Base-by-base conservation (phyloP, 257 asterid genomes). In the Marsdenia floribunda region DNA sequence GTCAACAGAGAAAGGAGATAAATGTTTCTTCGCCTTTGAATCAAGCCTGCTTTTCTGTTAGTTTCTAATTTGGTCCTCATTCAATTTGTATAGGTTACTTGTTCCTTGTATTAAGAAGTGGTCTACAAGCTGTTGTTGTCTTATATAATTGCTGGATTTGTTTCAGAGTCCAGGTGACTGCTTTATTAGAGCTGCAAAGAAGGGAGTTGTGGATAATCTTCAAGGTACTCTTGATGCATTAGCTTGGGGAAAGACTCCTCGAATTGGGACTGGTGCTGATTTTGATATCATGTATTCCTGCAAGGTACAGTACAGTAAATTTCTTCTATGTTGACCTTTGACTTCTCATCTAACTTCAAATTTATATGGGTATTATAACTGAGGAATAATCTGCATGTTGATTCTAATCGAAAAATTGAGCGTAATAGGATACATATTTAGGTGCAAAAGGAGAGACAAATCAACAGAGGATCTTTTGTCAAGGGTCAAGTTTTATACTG, bases 221-320 rank as follows among this genome's bases (percentile, higher is more conserved):
- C 84, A 75, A 83, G 98, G 97, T 73, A 87, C 86, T 78, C 80
- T 92, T 3, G 99, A 95, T 78, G 91, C 98, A 55, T 81, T 95
- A 79, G 68, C 93, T 15, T 92, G 97, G 98, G 99, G 99, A 76
- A 90, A 82, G 84, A 85, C 81, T 80, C 99, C 98, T 73, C 69
- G 91, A 40, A 80, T 88, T 53, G 99, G 99, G 64, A 89, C 94
- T 68, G 98, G 96, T 77, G 80, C 80, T 77, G 88, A 58, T 2
- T 92, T 92, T 58, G 97, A 90, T 79, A 74, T 95, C 69, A 74
- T 92, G 35, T 87, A 82, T 76, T 73, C 80, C 72, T 86, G 83
- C 70, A 84, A 89, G 99, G 99, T 95, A 46, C 46, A 73, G 99
- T 95, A 46, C 46, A 73, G 54, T 46, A 21, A 66, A 16, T 44